phyloP scores from a whole-genome alignment of 2,329 filamentous ascomycete species.

The Dothistroma pini region DNA sequence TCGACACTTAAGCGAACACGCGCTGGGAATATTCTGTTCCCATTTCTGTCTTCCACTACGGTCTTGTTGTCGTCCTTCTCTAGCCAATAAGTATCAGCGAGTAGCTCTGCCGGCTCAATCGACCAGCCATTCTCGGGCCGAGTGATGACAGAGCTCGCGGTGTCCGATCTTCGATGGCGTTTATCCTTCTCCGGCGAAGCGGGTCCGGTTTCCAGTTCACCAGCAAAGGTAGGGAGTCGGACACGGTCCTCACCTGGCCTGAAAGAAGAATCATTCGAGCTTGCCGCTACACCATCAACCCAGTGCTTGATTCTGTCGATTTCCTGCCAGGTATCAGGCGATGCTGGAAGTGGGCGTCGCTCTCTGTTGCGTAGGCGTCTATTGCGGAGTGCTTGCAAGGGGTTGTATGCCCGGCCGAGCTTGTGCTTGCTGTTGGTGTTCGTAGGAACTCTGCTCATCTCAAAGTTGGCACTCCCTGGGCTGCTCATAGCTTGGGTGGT shows the following conservation, averaged over 20 bases:
- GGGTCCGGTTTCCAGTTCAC: conserved; percentile 25
- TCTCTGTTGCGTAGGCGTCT: conserved; percentile 79
- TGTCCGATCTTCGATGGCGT: conserved; percentile 38
- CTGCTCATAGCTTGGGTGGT: conserved; percentile 39
- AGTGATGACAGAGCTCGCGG: conserved; percentile 56
- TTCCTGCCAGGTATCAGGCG: conserved; percentile 73
- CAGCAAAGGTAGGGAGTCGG: conserved; percentile 28
- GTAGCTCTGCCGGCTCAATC: conserved; percentile 74
- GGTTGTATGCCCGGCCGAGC: conserved; percentile 78
- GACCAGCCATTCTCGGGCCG: conserved; percentile 81
- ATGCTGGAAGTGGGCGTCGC: conserved; percentile 68
- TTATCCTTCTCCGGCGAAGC: conserved; percentile 12
- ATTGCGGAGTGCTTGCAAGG: conserved; percentile 88
- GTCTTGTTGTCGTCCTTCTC: conserved; percentile 77
- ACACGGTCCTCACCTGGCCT: conserved; percentile 35
- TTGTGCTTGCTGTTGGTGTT: conserved; percentile 36
- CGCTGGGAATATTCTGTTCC: conserved; percentile 64
- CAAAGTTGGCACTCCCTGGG: conserved; percentile 40
- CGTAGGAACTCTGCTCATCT: conserved; percentile 38
- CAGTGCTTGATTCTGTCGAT: conserved; percentile 67
- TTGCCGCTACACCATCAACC: conserved; percentile 65
- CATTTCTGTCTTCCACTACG: conserved; percentile 75
- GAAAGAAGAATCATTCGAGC: conserved; percentile 39
- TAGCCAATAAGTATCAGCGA: conserved; percentile 89
- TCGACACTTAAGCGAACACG: conserved; percentile 23